Base-by-base conservation (phyloP, 2,329 filamentous ascomycete species). In the Xylariaceae sp. region DNA sequence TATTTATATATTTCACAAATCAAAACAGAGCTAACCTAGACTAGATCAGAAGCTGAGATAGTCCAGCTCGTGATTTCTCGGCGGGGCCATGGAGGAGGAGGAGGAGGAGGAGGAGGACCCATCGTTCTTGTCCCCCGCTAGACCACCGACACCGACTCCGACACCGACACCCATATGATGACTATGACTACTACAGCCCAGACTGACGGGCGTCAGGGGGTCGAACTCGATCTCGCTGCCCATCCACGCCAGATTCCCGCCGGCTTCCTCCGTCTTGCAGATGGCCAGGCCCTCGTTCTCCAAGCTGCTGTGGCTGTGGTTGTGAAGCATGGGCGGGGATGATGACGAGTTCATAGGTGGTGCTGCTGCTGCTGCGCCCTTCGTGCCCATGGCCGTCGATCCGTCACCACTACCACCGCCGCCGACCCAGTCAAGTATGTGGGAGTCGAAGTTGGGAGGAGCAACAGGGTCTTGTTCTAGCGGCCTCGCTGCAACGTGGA, bases 41-140 rank as follows among this genome's bases (percentile, higher is more conserved):
- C n/a, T 9, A 31, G 29, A 19, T 47, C 31, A 50, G n/a, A 50
- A 36, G 24, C 34, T 40, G 12, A 50, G 31, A 39, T 38, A 50
- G 16, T 50, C 47, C 9, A 50, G 14, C 27, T 50, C 41, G 9
- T 50, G 40, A n/a, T 46, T 45, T 2, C 40, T 41, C 28, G 13
- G 38, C 28, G 24, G 34, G 8, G 19, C n/a, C n/a, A n/a, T n/a
- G n/a, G n/a, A n/a, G n/a, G n/a, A n/a, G n/a, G n/a, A n/a, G n/a
- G n/a, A n/a, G n/a, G n/a, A n/a, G n/a, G n/a, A n/a, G n/a, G n/a
- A n/a, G n/a, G n/a, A n/a, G n/a, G n/a, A n/a, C n/a, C n/a, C n/a
- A n/a, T n/a, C n/a, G n/a, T n/a, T n/a, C n/a, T n/a, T n/a, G n/a
- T n/a, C n/a, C n/a, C n/a, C n/a, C n/a, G n/a, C n/a, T n/a, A n/a